Evolutionary conservation across 352 stramenopile species (phyloP).

Genomic region (Halophytophthora batemanensis): DNA sequence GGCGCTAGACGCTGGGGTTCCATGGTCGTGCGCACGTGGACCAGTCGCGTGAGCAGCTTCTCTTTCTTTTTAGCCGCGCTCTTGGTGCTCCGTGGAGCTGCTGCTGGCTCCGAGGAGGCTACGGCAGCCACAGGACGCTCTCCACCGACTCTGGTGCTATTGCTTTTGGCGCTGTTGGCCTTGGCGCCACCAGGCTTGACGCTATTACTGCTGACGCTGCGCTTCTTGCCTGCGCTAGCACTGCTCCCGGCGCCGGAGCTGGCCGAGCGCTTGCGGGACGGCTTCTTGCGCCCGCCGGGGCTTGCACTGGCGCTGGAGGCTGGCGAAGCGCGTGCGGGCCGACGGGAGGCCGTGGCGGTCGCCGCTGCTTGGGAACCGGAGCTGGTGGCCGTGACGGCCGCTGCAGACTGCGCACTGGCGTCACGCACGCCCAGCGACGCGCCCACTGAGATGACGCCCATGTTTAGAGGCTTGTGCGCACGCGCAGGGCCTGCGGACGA

Average conservation of each 20-base stretch:
- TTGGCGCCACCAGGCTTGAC: neutral
- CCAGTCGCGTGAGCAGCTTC: conserved; percentile 16
- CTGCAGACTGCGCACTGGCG: conserved; percentile 1
- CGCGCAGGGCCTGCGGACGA: no score
- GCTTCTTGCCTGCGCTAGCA: conserved; percentile 11
- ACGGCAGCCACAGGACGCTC: neutral
- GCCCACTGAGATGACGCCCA: conserved; percentile 81
- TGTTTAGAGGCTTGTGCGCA: conserved; percentile 7
- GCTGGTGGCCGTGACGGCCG: neutral
- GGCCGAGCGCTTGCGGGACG: conserved; percentile 16
- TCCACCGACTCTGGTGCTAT: neutral
- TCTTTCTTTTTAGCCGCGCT: conserved; percentile 11
- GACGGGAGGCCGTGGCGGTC: neutral
- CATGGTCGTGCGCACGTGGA: conserved; percentile 46
- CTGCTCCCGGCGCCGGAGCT: neutral
- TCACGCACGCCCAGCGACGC: conserved; percentile 67
- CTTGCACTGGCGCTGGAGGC: neutral
- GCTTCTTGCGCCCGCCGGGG: conserved; percentile 18
- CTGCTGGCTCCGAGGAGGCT: neutral
- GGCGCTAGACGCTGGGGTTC: conserved; percentile 37
- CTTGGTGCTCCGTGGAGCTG: no score
- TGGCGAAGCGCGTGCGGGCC: conserved; percentile 1
- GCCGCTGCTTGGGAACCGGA: neutral
- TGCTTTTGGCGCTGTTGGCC: neutral
- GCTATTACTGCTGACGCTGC: neutral